Evolutionary conservation across 1,284 basidiomycete species (phyloP), one percentile per base, ranked within the genome.

Genomic region (Mycosarcoma maydis): DNA sequence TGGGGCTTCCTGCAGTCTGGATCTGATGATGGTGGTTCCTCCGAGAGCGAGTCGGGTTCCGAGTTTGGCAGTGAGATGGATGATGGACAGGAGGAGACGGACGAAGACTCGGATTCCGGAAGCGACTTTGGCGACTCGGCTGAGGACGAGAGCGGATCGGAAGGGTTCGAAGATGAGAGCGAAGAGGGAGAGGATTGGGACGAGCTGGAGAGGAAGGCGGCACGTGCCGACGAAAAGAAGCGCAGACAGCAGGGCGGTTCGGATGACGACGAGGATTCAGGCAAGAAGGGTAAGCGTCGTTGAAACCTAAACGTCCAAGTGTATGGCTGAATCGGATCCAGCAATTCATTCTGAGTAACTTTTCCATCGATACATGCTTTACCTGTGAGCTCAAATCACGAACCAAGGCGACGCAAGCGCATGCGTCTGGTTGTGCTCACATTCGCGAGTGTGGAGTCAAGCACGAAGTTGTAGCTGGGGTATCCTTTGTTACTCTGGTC

Each of bases 111-210:
- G 13, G 77, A 77, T 6, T 75, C 71, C 2, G 78, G 75, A 2
- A 77, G 73, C 36, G 80, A 80, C 69, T 81, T 80, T 72, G 81
- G 75, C 27, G 76, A 77, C 29, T 75, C 72, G 39, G 73, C 71
- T 6, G 82, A 73, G 26, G 73, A 70, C 42, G 75, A 74, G 30
- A 75, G 71, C 26, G 79, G 89, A 87, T 72, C 88, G 41, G 88
- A 89, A 80, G 88, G 88, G 11, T 89, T 87, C 29, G 91, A 90
- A 60, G 91, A 92, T 66, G 80, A 67, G 26, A 81, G 75, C 17
- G 72, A 71, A 7, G 78, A 80, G 46, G 78, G 92, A 24, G 92
- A 94, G 64, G 93, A 95, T 75, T 97, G 93, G 94, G 94, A 95
- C 78, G 93, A 93, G 80, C 85, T 96, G 23, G 94, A 98, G 83